Evolutionary conservation across 2,329 filamentous ascomycete genomes (phyloP).

Genomic region (Penicillium sp.): DNA sequence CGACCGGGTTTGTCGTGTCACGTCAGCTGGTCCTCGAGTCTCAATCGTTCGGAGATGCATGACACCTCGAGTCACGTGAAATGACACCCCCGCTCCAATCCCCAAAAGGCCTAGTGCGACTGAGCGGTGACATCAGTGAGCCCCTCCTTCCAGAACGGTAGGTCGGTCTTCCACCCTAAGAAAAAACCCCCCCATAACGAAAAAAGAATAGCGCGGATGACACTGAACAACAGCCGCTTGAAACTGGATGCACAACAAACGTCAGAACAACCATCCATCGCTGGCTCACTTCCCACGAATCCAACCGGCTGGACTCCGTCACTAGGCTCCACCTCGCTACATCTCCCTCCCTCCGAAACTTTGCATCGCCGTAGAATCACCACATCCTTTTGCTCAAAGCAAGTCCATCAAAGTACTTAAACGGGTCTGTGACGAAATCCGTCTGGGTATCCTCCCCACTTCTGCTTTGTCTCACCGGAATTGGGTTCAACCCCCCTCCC

Average conservation of each 20-base stretch:
- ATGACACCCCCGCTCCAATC: conserved; percentile 9
- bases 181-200: no score
- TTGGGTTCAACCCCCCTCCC: conserved; percentile 23
- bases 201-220: no score
- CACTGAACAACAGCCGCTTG: no score
- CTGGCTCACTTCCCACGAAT: not conserved
- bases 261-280: no score
- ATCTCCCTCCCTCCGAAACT: not conserved
- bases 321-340: not conserved
- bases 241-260: no score
- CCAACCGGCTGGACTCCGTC: not conserved
- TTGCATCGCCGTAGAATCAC: not conserved
- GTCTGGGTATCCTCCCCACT: conserved; percentile 17
- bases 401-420: conserved; percentile 1
- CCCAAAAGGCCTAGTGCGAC: conserved; percentile 2
- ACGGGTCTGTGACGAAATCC: conserved; percentile 14
- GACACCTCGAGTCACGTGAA: not conserved
- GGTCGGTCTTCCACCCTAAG: no score
- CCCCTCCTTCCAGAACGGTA: not conserved
- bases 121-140: conserved; percentile 5
- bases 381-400: conserved; percentile 6
- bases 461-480: conserved; percentile 38
- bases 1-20: no score
- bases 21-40: no score
- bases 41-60: no score